Percentiles rank a stretch among this genome's conserved stretches.
phyloP scores from a whole-genome alignment of 2,329 filamentous ascomycete genomes.

The Albifimbria verrucaria region DNA sequence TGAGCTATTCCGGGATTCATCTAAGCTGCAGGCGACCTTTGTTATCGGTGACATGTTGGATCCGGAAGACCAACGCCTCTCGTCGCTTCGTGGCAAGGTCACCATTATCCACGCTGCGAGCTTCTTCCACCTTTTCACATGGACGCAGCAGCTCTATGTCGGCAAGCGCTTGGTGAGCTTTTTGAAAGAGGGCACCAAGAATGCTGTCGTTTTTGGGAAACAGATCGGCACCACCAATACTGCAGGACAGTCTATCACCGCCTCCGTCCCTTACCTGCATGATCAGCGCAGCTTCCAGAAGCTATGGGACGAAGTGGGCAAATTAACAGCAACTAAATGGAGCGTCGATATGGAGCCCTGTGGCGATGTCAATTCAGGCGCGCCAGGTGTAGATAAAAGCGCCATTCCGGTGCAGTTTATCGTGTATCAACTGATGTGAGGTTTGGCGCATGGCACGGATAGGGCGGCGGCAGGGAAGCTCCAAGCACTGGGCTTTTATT shows the following conservation, averaged over 20 bases:
- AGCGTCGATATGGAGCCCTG: constrained; percentile 37
- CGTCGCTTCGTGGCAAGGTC: constrained; percentile 33
- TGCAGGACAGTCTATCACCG: constrained; percentile 14
- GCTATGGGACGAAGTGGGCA: constrained; percentile 52
- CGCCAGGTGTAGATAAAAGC: constrained; percentile 22
- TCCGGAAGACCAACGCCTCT: constrained; percentile 31
- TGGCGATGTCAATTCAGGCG: constrained; percentile 16
- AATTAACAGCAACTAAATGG: constrained; percentile 47
- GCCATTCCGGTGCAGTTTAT: constrained; percentile 29
- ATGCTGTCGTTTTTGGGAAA: constrained; percentile 47
- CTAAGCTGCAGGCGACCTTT: constrained; percentile 43
- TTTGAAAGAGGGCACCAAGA: constrained; percentile 38
- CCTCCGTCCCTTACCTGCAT: constrained; percentile 40
- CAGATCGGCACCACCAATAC: constrained; percentile 41
- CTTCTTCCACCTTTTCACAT: constrained; percentile 49
- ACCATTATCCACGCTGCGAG: constrained; percentile 47
- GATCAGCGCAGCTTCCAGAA: constrained; percentile 46
- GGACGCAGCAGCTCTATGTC: constrained; percentile 43
- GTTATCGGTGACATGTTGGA: constrained; percentile 49
- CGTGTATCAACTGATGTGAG: constrained; percentile 30
- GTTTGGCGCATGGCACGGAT: constrained; percentile 1
- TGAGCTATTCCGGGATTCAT: constrained; percentile 60
- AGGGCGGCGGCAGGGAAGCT: not conserved
- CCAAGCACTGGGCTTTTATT: no score
- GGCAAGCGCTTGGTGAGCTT: constrained; percentile 43